A percentile compares a stretch with the other conserved stretches of the same genome.
Evolutionary conservation across 805 yeast species (phyloP).

Genomic region (Ogataea pignaliae): DNA sequence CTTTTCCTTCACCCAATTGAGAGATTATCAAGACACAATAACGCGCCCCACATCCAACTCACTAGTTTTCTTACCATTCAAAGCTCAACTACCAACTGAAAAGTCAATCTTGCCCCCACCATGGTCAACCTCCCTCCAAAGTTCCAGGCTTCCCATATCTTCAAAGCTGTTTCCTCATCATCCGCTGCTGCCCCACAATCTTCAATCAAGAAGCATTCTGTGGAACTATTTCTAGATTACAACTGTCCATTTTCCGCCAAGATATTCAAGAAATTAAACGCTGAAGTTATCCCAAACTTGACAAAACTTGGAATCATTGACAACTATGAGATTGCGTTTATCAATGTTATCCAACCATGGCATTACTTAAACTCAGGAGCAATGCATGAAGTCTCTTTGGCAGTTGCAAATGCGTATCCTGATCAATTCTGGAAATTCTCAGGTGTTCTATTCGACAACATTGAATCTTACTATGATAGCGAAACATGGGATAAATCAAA

Average conservation of each 20-base stretch:
- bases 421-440: conserved; percentile 54
- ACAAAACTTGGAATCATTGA: conserved; percentile 38
- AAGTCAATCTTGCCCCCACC: neutral
- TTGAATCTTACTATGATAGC: conserved; percentile 56
- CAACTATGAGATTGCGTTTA: conserved; percentile 55
- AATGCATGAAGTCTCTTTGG: conserved; percentile 68
- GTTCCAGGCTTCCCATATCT: conserved; percentile 21
- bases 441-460: conserved; percentile 50
- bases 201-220: conserved; percentile 26
- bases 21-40: neutral
- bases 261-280: conserved; percentile 51
- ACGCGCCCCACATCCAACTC: neutral
- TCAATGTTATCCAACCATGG: conserved; percentile 88
- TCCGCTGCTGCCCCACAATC: neutral
- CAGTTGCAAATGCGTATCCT: conserved; percentile 57
- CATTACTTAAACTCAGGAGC: conserved; percentile 64
- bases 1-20: neutral
- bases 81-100: neutral
- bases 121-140: conserved; percentile 24
- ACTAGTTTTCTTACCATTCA: neutral
- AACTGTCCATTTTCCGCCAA: conserved; percentile 73
- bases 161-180: conserved; percentile 1
- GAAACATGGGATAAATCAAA: conserved; percentile 51
- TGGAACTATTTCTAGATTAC: conserved; percentile 70
- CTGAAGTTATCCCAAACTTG: conserved; percentile 49